These are phyloP conservation scores for Fusarium nurragi DNA, from an alignment of 2,329 filamentous ascomycete species.

Conservation along the genomic window DNA sequence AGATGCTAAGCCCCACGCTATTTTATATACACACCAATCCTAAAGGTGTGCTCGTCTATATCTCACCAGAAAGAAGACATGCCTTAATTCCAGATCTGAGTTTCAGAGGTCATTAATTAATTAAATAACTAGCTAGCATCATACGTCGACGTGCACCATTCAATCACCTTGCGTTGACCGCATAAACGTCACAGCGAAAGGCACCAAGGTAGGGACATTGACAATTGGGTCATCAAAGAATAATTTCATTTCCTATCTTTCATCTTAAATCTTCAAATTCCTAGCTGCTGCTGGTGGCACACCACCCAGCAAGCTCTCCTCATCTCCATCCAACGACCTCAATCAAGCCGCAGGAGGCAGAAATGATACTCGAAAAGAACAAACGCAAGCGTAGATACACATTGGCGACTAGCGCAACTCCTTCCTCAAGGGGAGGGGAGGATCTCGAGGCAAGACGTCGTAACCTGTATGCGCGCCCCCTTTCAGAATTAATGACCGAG, in stretches of 20 bases:
- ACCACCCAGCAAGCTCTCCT: conserved; percentile 20
- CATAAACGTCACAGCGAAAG: background rate
- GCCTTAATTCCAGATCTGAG: too few species aligned
- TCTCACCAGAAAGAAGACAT: too few species aligned
- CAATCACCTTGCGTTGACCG: background rate
- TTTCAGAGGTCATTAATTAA: too few species aligned
- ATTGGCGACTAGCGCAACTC: conserved; percentile 44
- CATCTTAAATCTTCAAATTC: conserved; percentile 39
- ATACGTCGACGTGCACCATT: background rate
- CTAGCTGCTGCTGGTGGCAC: conserved; percentile 23
- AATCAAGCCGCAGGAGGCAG: conserved; percentile 34
- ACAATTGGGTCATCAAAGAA: conserved; percentile 27
- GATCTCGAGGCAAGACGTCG: conserved; percentile 26
- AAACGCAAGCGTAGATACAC: conserved; percentile 42
- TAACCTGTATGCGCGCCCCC: conserved; percentile 22
- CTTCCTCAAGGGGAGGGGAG: conserved; percentile 5
- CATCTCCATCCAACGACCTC: conserved; percentile 40
- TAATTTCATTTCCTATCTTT: conserved; percentile 43
- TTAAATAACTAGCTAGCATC: too few species aligned
- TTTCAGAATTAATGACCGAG: conserved; percentile 12
- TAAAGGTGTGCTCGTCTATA: too few species aligned
- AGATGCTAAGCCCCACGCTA: too few species aligned
- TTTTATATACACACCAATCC: too few species aligned
- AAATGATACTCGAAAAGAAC: conserved; percentile 40
- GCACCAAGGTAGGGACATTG: background rate